A percentile compares a stretch with the other conserved stretches of the same genome.
Conservation (phyloP, 2,329 filamentous ascomycete species). For the Colletotrichum lentis region DNA sequence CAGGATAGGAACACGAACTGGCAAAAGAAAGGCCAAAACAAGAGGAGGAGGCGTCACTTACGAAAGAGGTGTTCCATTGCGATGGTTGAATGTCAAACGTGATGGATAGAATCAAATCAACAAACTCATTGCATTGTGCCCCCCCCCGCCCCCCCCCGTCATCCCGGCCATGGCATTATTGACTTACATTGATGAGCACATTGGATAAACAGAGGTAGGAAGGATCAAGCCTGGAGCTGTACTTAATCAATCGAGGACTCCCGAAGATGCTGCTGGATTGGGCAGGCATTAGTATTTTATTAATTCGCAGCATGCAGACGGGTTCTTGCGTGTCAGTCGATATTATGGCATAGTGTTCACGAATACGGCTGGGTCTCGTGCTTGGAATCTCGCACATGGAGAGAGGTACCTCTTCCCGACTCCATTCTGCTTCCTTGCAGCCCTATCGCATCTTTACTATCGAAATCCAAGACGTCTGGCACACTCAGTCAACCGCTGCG, state of each 20-base stretch:
- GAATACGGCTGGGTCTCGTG: not conserved
- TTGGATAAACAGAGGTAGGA: not conserved
- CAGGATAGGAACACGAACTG: slow-evolving; percentile 29
- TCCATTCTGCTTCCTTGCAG: not conserved
- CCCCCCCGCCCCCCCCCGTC: not conserved
- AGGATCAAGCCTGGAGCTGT: not conserved
- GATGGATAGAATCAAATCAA: slow-evolving; percentile 30
- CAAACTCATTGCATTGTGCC: slow-evolving; percentile 19
- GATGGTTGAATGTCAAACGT: slow-evolving; percentile 32
- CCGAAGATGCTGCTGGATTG: too few species aligned
- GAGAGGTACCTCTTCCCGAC: not conserved
- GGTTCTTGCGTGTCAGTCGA: not conserved
- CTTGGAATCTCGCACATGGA: not conserved
- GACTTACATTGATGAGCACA: not conserved
- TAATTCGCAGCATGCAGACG: slow-evolving; percentile 1
- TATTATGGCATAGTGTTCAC: not conserved
- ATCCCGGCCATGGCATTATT: not conserved
- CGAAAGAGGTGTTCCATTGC: slow-evolving; percentile 33
- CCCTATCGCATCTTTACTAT: not conserved
- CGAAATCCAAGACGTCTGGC: not conserved
- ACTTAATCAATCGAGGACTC: not conserved
- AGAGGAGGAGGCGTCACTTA: slow-evolving; percentile 29
- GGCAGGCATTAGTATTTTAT: not conserved
- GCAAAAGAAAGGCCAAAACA: slow-evolving; percentile 31
- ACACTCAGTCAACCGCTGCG: not conserved